These are phyloP conservation scores for Chlorencoelia australis DNA, from an alignment of 2,329 filamentous ascomycete species.

Conservation along the genomic window DNA sequence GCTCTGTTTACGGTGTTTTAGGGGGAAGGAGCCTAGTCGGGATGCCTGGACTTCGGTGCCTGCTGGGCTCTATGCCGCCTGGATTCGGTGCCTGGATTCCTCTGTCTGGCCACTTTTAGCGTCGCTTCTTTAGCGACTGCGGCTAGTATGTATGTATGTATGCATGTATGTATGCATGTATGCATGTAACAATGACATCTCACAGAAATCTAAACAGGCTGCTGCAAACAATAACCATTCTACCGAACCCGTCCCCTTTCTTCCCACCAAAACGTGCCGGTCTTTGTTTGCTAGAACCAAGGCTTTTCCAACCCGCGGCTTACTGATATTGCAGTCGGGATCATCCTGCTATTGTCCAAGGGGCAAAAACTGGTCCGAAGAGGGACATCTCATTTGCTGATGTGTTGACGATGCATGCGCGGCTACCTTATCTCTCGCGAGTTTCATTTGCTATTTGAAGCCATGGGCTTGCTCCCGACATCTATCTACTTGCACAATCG, in stretches of 20 bases:
- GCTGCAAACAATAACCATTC: not conserved
- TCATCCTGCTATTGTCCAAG: too few relatives aligned
- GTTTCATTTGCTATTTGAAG: too few relatives aligned
- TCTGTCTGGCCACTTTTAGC: not conserved
- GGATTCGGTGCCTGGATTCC: not conserved
- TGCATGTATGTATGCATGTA: constrained; percentile 1
- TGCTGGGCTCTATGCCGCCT: not conserved
- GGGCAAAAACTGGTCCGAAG: too few relatives aligned
- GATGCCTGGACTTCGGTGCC: not conserved
- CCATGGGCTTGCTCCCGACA: too few relatives aligned
- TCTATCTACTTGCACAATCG: too few relatives aligned
- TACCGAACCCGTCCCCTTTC: not conserved
- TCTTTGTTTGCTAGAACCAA: constrained; percentile 1
- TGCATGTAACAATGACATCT: not conserved
- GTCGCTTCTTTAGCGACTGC: not conserved
- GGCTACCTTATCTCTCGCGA: too few relatives aligned
- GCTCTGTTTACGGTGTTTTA: too few relatives aligned
- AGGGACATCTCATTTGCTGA: too few relatives aligned
- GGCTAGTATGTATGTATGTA: not conserved
- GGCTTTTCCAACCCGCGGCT: too few relatives aligned
- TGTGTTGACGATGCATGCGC: too few relatives aligned
- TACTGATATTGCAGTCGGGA: too few relatives aligned
- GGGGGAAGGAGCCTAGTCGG: too few relatives aligned
- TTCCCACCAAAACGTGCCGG: constrained; percentile 3
- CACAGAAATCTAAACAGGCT: not conserved